Evolutionary conservation across 1,284 basidiomycete genomes (phyloP).

Genomic region (Papiliotrema flavescens): DNA sequence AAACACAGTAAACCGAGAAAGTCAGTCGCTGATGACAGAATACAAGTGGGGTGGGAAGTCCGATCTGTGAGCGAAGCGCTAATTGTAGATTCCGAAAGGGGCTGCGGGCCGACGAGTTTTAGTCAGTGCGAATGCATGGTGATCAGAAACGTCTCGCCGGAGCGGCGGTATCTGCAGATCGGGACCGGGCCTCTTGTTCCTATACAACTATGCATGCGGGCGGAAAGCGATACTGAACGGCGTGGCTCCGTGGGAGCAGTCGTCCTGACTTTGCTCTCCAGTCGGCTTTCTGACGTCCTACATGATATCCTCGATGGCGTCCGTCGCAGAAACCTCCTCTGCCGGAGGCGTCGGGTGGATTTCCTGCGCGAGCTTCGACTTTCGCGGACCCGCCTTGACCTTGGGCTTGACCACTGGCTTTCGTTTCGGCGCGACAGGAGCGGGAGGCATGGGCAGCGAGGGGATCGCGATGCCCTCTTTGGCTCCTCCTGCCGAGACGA

Average conservation of each 20-base stretch:
- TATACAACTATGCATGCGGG: too few relatives aligned
- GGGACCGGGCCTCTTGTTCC: too few relatives aligned
- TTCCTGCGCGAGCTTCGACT: constrained; percentile 44
- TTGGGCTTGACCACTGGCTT: constrained; percentile 9
- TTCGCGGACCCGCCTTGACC: constrained; percentile 25
- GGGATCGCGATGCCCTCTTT: background rate
- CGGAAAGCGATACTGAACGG: too few relatives aligned
- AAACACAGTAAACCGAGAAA: background rate
- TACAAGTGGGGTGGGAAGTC: constrained; percentile 23
- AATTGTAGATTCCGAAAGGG: constrained; percentile 36
- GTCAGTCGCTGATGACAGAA: constrained; percentile 14
- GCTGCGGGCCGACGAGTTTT: constrained; percentile 46
- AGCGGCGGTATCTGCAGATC: background rate
- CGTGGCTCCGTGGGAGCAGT: too few relatives aligned
- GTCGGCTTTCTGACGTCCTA: background rate
- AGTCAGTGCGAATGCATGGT: background rate
- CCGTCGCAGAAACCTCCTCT: background rate
- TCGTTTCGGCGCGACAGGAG: background rate
- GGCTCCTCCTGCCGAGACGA: background rate
- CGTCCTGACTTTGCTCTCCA: too few relatives aligned
- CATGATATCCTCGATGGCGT: constrained; percentile 7
- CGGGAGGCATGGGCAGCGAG: background rate
- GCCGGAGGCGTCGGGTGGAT: constrained; percentile 10
- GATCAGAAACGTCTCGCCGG: background rate
- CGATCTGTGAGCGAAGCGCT: background rate